phyloP scores from a whole-genome alignment of 164 flowering plant species.

The Chimonanthus salicifolius region DNA sequence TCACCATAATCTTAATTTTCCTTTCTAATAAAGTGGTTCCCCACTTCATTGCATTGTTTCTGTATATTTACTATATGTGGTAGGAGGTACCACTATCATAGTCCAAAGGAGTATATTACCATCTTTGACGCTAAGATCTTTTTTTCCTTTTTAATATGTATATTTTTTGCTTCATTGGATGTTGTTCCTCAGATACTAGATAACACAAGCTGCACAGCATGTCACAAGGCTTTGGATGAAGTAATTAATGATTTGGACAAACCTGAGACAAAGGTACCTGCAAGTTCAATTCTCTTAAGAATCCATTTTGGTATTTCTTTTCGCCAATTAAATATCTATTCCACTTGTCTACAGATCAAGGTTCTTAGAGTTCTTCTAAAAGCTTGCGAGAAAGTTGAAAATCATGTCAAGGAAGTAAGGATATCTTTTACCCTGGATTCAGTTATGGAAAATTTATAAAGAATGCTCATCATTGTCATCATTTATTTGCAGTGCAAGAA shows the following conservation, averaged over 20 bases:
- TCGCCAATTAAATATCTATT: background rate
- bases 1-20: too few relatives aligned
- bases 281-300: background rate
- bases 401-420: constrained; percentile 17
- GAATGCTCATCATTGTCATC: background rate
- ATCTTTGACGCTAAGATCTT: too few relatives aligned
- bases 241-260: constrained; percentile 10
- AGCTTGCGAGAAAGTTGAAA: constrained; percentile 16
- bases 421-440: background rate
- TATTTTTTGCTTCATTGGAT: background rate
- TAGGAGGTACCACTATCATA: too few relatives aligned
- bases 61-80: too few relatives aligned
- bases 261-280: constrained; percentile 17
- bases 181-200: constrained; percentile 9
- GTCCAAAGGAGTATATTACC: too few relatives aligned
- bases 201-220: constrained; percentile 13
- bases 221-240: constrained; percentile 12
- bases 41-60: too few relatives aligned
- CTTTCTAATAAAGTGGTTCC: too few relatives aligned
- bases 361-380: constrained; percentile 12
- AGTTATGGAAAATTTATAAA: too few relatives aligned
- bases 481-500: constrained; percentile 21
- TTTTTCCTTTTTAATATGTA: background rate
- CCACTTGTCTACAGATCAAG: constrained; percentile 12
- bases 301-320: background rate